phyloP scores from a whole-genome alignment of 2,329 filamentous ascomycete genomes.

The Fusarium sp. region DNA sequence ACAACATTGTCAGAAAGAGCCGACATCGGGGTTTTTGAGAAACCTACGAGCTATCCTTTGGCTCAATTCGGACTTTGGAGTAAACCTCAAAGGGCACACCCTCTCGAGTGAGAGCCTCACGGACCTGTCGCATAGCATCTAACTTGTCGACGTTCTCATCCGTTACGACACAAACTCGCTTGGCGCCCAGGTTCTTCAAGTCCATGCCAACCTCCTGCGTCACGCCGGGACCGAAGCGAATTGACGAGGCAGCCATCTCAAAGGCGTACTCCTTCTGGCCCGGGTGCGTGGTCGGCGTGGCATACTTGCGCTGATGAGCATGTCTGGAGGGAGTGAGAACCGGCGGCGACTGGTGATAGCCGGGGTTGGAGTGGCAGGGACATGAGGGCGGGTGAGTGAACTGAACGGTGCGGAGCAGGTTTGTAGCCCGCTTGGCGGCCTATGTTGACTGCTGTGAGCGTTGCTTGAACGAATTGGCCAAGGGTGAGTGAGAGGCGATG shows the following conservation, averaged over 20 bases:
- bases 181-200: slow-evolving; percentile 88
- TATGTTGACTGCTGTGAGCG: slow-evolving; percentile 42
- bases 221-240: slow-evolving; percentile 91
- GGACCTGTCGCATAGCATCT: slow-evolving; percentile 89
- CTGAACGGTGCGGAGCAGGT: slow-evolving; percentile 88
- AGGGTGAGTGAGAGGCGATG: neutral
- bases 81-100: slow-evolving; percentile 86
- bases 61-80: slow-evolving; percentile 85
- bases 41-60: slow-evolving; percentile 88
- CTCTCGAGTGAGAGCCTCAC: slow-evolving; percentile 82
- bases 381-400: slow-evolving; percentile 88
- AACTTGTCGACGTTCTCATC: slow-evolving; percentile 85
- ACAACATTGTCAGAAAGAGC: slow-evolving; percentile 16
- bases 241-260: slow-evolving; percentile 96
- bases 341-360: slow-evolving; percentile 75
- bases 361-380: slow-evolving; percentile 92
- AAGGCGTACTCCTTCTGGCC: slow-evolving; percentile 95
- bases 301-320: slow-evolving; percentile 64
- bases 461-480: neutral
- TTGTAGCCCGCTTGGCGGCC: slow-evolving; percentile 74
- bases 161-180: slow-evolving; percentile 92
- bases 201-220: slow-evolving; percentile 99
- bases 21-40: neutral
- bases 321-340: slow-evolving; percentile 64
- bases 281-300: slow-evolving; percentile 75